Base-by-base conservation (phyloP, 106 monocot species). In the Acorus calamus region DNA sequence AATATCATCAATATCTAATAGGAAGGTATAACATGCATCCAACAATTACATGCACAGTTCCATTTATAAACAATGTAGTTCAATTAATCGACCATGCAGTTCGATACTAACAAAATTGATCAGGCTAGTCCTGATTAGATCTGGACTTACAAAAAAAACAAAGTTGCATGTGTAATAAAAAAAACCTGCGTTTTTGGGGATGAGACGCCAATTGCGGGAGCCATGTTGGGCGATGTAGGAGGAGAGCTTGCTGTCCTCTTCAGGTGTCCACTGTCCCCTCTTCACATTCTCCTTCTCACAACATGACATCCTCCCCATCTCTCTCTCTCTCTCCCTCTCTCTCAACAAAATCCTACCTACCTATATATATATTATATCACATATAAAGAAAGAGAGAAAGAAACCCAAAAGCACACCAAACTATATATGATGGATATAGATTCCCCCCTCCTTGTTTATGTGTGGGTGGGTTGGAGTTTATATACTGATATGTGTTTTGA, bases 201-300 rank as follows among this genome's bases (percentile, higher is more conserved):
- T 83, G 71, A 96, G 84, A 3, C 96, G 82, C 96, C 96, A 96
- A 50, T 96, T 96, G 8, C 89, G 84, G 49, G 91, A 87, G 63
- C 96, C 96, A 52, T 96, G 83, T 55, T 85, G 96, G 4, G 96
- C 80, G 48, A 96, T 96, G 74, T 96, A 96, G 42, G 91, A 83
- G 56, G 91, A 79, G 57, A 96, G 96, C 78, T 91, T 87, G 80
- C 76, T 96, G 68, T 96, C 96, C 52, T 96, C 96, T 53, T 96
- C 96, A 6, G 84, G 91, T 3, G 96, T 96, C 90, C 96, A 96
- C 80, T 96, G 96, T 4, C 96, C 96, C 46, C 85, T 78, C 73
- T 91, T 96, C 14, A 91, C 96, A 57, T 65, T 91, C 57, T 91
- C 96, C 84, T 85, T 96, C 78, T 96, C 96, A 43, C 96, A 96